Percentiles rank a stretch among this genome's conserved stretches.
These are phyloP conservation scores for Phascolomyces articulosus DNA, from an alignment of 371 early-diverging fungal species.

Conservation along the genomic window DNA sequence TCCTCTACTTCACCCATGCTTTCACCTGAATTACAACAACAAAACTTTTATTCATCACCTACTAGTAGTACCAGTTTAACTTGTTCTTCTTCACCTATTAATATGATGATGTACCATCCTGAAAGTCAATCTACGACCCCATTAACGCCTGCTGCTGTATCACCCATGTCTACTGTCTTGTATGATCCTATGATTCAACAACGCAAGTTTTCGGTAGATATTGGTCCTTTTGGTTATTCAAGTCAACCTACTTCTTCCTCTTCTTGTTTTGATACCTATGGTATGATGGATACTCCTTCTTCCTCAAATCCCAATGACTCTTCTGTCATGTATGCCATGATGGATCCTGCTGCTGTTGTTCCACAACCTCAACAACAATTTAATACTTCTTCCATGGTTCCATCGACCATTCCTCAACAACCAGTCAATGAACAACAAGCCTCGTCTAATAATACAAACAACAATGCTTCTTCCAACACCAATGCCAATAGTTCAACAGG, in stretches of 20 bases:
- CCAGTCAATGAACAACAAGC: neutral
- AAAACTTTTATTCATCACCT: neutral
- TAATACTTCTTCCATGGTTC: neutral
- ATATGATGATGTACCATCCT: constrained; percentile 1
- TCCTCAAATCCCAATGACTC: neutral
- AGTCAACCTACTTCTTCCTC: constrained; percentile 26
- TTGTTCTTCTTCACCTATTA: neutral
- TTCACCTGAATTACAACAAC: neutral
- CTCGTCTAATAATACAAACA: too few species aligned
- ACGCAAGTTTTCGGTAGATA: constrained; percentile 54
- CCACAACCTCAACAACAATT: neutral
- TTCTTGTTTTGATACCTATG: neutral
- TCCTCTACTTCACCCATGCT: constrained; percentile 1
- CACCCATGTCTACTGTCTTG: constrained; percentile 22
- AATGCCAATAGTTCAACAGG: neutral
- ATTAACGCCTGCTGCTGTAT: constrained; percentile 24
- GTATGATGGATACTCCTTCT: neutral
- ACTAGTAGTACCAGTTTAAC: neutral
- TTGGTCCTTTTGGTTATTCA: constrained; percentile 49
- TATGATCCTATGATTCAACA: constrained; percentile 16
- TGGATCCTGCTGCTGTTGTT: neutral
- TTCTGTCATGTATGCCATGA: neutral
- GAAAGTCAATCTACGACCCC: constrained; percentile 15
- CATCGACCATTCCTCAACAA: constrained; percentile 10
- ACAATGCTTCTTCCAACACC: neutral